Base-by-base conservation (phyloP, 768 basidiomycete genomes). In the Boletus rufocinnamomeus region DNA sequence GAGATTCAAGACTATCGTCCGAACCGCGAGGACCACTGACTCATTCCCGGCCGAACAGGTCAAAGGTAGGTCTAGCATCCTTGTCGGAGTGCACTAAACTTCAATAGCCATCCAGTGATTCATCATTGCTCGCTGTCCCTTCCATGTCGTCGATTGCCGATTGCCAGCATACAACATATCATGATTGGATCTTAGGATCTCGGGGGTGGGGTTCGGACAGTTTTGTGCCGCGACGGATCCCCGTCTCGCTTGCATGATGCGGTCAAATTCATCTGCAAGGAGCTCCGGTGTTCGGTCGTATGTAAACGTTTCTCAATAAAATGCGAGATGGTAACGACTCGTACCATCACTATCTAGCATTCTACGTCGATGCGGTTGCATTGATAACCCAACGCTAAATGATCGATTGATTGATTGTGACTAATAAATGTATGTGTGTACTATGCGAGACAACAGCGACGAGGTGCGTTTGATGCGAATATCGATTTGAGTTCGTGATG, bases 391-490 rank as follows among this genome's bases (percentile, higher is more conserved):
- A 60, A 66, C 52, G 54, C 27, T 50, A 56, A 44, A 65, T 59
- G 54, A 56, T 54, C 52, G 37, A 50, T 53, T 3, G 50, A 54
- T 57, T 56, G 66, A 68, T 58, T 62, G 60, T 56, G 56, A 40
- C 43, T 60, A 41, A 63, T 58, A 55, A 58, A 49, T 67, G 66
- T 63, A 48, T 62, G 56, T 13, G 57, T 60, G 58, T 55, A 40
- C 55, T 52, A 63, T 68, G 66, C 55, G 47, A 56, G 56, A 67
- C 48, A 52, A 54, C 56, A 27, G 47, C n/a, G 37, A 52, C 16
- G 34, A 52, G 21, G 48, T 55, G 56, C 19, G 47, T 51, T 50
- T 55, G 40, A 63, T 59, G 55, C n/a, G 34, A 55, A 47, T 52
- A 45, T 51, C n/a, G 44, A 46, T 32, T 34, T 44, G 8, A 47